Base-by-base conservation (phyloP, 73 alveolate species). In the Stentor roeselii region DNA sequence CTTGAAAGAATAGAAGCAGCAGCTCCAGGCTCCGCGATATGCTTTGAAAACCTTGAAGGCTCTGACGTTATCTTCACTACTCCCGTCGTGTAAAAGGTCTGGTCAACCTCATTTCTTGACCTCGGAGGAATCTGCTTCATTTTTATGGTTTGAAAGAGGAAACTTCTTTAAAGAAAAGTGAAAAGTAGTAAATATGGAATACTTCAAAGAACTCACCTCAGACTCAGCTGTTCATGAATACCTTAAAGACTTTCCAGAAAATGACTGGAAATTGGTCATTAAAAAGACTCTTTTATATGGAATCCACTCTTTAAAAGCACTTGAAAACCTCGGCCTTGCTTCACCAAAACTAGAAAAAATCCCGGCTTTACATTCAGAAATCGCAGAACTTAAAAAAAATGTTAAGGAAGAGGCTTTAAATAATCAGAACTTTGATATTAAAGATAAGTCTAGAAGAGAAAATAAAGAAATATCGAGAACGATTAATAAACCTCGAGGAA, bases 231-330 rank as follows among this genome's bases (percentile, higher is more conserved):
- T 50, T 21, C 67, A 21, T 50, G 67, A 50, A 11, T 50, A 50
- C 67, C 21, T 60, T 21, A 67, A 32, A 67, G 80, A 67, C 21
- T 67, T 67, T 32, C 80, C 80, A 0, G 37, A 67, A 67, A 67
- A 36, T 21, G 80, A 67, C 41, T 67, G 80, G 80, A 21, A 21
- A 67, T 36, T 27, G 34, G 80, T 34, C 80, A n/a, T 67, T 67
- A 67, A 67, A 67, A 67, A 67, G 41, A 67, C 80, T 34, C 37
- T 67, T 21, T 2, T 67, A 30, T 67, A 67, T 34, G 80, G 80
- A 21, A 67, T 67, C n/a, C 80, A 67, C 42, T 67, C 80, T 27
- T 2, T 67, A 67, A 67, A 21, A 67, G 80, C 80, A 2, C 41
- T 67, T 30, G 41, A 34, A 2, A 21, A 21, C 37, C 41, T 67